Percentiles rank a stretch among this genome's conserved stretches.
Evolutionary conservation across 495 filamentous ascomycete genomes (phyloP).

Genomic region (Aspergillus carlsbadensis): DNA sequence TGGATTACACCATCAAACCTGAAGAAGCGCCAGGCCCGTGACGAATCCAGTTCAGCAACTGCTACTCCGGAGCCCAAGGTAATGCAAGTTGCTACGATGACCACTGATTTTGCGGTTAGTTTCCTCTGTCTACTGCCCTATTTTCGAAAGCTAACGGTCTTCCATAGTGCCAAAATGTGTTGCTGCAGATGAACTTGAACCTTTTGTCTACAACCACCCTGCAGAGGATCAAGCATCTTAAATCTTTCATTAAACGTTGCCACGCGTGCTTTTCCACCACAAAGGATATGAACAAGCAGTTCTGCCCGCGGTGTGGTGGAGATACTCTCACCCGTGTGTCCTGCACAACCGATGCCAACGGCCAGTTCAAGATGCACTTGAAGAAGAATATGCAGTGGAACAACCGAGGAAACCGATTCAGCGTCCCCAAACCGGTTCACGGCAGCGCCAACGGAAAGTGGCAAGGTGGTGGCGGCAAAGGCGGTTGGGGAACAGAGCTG

Average conservation of each 20-base stretch:
- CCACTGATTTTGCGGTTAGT: constrained; percentile 87
- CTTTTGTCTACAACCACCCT: constrained; percentile 73
- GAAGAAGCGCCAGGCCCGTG: constrained; percentile 73
- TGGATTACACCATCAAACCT: constrained; percentile 97
- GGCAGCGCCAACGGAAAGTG: constrained; percentile 77
- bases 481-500: constrained; percentile 77
- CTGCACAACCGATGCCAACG: constrained; percentile 76
- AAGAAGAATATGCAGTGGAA: constrained; percentile 98
- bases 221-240: constrained; percentile 73
- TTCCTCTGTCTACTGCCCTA: background rate
- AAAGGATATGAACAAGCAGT: constrained; percentile 85
- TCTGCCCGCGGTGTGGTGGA: constrained; percentile 89
- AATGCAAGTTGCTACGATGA: constrained; percentile 83
- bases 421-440: constrained; percentile 85
- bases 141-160: background rate
- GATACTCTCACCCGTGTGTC: constrained; percentile 81
- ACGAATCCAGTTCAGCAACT: constrained; percentile 49
- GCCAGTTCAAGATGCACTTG: constrained; percentile 82
- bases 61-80: constrained; percentile 54
- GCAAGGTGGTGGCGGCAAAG: constrained; percentile 74
- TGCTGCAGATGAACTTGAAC: constrained; percentile 91
- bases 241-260: constrained; percentile 86
- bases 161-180: constrained; percentile 74
- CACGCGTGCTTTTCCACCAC: constrained; percentile 89
- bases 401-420: constrained; percentile 83